Evolutionary conservation across 768 basidiomycete genomes (phyloP).

Genomic region (Leccinum variicolor): DNA sequence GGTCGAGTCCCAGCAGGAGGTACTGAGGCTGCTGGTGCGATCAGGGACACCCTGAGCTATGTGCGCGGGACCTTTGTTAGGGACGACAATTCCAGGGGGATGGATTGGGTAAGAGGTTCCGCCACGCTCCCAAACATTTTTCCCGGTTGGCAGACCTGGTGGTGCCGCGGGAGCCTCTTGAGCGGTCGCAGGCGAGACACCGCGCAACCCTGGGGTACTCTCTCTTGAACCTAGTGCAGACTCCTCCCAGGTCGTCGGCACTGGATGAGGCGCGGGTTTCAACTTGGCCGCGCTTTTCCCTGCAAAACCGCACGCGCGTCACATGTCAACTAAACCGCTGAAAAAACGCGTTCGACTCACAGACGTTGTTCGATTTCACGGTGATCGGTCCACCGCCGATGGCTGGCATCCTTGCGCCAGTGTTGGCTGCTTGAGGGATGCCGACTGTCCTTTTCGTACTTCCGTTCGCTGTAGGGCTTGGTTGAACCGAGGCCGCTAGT

Average conservation of each 20-base stretch:
- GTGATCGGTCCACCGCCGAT: slow-evolving; percentile 25
- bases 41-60: not conserved
- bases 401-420: slow-evolving; percentile 19
- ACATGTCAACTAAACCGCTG: not conserved
- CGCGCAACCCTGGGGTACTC: slow-evolving; percentile 12
- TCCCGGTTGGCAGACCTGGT: slow-evolving; percentile 8
- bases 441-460: slow-evolving; percentile 14
- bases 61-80: not conserved
- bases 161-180: slow-evolving; percentile 6
- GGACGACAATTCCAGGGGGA: slow-evolving; percentile 13
- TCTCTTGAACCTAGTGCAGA: slow-evolving; percentile 12
- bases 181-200: not conserved
- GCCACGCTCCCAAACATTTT: slow-evolving; percentile 11
- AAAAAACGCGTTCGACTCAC: slow-evolving; percentile 13
- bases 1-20: slow-evolving; percentile 22
- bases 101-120: slow-evolving; percentile 7
- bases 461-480: slow-evolving; percentile 19
- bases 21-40: slow-evolving; percentile 9
- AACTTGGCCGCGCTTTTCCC: slow-evolving; percentile 12
- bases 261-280: not conserved
- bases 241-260: slow-evolving; percentile 21
- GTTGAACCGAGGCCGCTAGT: slow-evolving; percentile 3
- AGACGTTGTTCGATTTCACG: slow-evolving; percentile 28
- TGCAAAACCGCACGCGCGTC: not conserved
- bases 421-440: slow-evolving; percentile 3